Conservation (phyloP, 2,329 filamentous ascomycete species). For the Geosmithia putterillii region DNA sequence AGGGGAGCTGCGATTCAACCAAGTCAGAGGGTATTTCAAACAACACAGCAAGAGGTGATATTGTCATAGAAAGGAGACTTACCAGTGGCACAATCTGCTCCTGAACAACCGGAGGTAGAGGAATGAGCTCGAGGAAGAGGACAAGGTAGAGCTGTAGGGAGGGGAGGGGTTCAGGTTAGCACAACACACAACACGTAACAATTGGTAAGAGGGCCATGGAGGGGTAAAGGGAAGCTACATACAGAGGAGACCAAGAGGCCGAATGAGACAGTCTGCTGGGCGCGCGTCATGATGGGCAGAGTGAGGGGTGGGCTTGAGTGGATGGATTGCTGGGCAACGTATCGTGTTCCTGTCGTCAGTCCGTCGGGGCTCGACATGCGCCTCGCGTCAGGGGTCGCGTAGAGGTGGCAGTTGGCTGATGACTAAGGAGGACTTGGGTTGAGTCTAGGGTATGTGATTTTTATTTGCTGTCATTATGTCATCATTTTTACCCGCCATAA, state of each 20-base stretch:
- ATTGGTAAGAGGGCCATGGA: too few species aligned
- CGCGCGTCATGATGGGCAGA: slow-evolving; percentile 72
- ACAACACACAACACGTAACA: too few species aligned
- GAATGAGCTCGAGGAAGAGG: slow-evolving; percentile 72
- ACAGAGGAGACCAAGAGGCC: slow-evolving; percentile 81
- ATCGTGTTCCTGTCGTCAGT: background rate
- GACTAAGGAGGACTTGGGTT: too few species aligned
- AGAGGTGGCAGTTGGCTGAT: too few species aligned
- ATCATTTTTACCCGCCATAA: too few species aligned
- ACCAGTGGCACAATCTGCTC: slow-evolving; percentile 82
- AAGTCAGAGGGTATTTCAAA: background rate
- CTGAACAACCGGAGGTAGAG: slow-evolving; percentile 66
- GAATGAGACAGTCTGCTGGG: slow-evolving; percentile 82
- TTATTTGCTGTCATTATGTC: too few species aligned
- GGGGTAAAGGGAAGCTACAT: slow-evolving; percentile 21
- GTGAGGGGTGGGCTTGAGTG: background rate
- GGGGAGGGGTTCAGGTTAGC: slow-evolving; percentile 6
- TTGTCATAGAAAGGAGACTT: slow-evolving; percentile 20
- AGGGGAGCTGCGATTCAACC: slow-evolving; percentile 54
- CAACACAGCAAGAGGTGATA: background rate
- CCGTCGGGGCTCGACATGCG: background rate
- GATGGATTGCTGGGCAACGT: background rate
- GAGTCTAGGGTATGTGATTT: too few species aligned
- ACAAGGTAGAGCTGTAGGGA: slow-evolving; percentile 76
- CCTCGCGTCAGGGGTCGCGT: too few species aligned